Evolutionary conservation across 306 rosid species (phyloP).

Genomic region (Begonia loranthoides): DNA sequence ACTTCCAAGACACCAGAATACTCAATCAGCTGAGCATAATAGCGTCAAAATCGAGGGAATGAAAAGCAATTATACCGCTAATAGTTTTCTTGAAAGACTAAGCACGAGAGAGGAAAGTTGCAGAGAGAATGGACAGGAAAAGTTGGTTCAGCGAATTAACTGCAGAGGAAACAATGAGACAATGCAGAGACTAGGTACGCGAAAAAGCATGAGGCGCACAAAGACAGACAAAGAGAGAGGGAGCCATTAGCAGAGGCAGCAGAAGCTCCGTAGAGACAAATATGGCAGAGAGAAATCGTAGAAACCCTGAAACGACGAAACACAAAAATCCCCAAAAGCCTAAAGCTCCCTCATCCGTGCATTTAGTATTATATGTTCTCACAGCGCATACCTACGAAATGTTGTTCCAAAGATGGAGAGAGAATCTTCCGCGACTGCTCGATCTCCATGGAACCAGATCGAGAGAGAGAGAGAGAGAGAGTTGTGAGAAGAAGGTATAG

Average conservation of each 20-base stretch:
- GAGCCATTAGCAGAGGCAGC: conserved; percentile 1
- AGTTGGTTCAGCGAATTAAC: background rate
- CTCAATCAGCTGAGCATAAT: background rate
- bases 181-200: background rate
- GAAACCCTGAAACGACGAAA: conserved; percentile 28
- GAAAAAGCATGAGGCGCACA: conserved; percentile 3
- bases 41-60: background rate
- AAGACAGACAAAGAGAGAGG: background rate
- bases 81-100: background rate
- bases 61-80: background rate
- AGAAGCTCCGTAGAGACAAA: conserved; percentile 15
- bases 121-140: conserved; percentile 3
- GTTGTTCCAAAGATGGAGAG: too few relatives aligned
- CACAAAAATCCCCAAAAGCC: conserved; percentile 16
- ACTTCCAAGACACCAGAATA: background rate
- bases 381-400: too few relatives aligned
- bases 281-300: conserved; percentile 23
- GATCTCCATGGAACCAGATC: too few relatives aligned
- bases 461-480: too few relatives aligned
- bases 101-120: background rate
- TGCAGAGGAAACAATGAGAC: background rate
- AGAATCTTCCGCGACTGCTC: too few relatives aligned
- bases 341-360: conserved; percentile 2
- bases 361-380: conserved; percentile 11
- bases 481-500: too few relatives aligned